Conservation (phyloP, 345 rosid genomes). For the Brassica incana region DNA sequence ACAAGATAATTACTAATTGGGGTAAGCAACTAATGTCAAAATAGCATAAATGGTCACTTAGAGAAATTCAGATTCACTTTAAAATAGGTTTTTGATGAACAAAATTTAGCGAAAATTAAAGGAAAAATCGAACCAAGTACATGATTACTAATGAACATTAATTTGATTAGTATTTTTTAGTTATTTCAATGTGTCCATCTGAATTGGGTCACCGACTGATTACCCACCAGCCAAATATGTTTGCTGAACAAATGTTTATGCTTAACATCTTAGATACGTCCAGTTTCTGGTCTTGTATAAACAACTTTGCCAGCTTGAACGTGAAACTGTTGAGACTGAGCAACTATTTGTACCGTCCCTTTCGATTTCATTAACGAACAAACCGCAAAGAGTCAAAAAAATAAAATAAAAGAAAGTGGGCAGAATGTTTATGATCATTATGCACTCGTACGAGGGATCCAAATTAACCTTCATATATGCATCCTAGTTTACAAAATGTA, state of each 20-base stretch:
- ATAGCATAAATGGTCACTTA: neutral
- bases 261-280: neutral
- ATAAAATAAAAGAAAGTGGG: neutral
- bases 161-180: too few species aligned
- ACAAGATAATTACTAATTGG: neutral
- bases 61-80: neutral
- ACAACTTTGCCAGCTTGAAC: slow-evolving; percentile 32
- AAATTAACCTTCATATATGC: neutral
- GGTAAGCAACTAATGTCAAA: neutral
- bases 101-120: neutral
- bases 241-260: slow-evolving; percentile 5
- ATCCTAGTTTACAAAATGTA: neutral
- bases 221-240: slow-evolving; percentile 15
- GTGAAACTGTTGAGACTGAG: slow-evolving; percentile 37
- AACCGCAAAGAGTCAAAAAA: slow-evolving; percentile 13
- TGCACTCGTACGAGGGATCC: neutral
- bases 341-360: slow-evolving; percentile 37
- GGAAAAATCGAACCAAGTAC: neutral
- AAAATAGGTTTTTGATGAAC: neutral
- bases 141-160: neutral
- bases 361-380: slow-evolving; percentile 34
- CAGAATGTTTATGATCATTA: neutral
- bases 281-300: slow-evolving; percentile 22
- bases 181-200: neutral
- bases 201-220: slow-evolving; percentile 22